A percentile compares a stretch with the other conserved stretches of the same genome.
These are phyloP conservation scores for Ceratobasidium sp. DNA, from an alignment of 1,284 basidiomycete genomes.

Conservation along the genomic window DNA sequence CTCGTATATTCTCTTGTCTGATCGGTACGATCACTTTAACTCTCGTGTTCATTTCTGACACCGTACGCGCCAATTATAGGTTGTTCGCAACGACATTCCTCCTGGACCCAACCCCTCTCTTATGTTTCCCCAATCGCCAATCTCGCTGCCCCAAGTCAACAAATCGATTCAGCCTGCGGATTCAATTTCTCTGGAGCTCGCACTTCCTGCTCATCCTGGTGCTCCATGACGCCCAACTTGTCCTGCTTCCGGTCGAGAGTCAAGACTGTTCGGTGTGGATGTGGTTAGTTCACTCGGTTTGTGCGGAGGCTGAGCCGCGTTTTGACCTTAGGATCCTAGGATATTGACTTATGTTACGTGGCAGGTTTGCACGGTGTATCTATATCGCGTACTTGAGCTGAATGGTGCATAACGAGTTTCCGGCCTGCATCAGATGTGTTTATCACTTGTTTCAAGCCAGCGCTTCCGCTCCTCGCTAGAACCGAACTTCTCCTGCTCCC, in stretches of 20 bases:
- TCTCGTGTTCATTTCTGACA: neutral
- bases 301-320: slow-evolving; percentile 75
- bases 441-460: slow-evolving; percentile 57
- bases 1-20: slow-evolving; percentile 77
- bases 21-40: neutral
- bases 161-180: slow-evolving; percentile 61
- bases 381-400: slow-evolving; percentile 90
- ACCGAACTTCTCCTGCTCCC: slow-evolving; percentile 86
- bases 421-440: slow-evolving; percentile 22
- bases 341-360: neutral
- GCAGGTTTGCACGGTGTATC: slow-evolving; percentile 79
- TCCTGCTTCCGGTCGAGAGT: slow-evolving; percentile 80
- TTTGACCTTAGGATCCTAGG: no score
- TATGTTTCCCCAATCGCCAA: slow-evolving; percentile 55
- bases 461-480: slow-evolving; percentile 90
- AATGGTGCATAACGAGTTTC: slow-evolving; percentile 65
- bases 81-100: slow-evolving; percentile 77
- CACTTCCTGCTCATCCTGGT: slow-evolving; percentile 94
- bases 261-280: no score
- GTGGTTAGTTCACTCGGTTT: slow-evolving; percentile 66
- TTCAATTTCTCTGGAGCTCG: slow-evolving; percentile 96
- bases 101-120: slow-evolving; percentile 72
- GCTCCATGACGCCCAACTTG: slow-evolving; percentile 79
- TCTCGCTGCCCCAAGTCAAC: slow-evolving; percentile 73
- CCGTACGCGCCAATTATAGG: slow-evolving; percentile 57